phyloP scores from a whole-genome alignment of 2,329 filamentous ascomycete species.

The Coniochaeta prunicola region DNA sequence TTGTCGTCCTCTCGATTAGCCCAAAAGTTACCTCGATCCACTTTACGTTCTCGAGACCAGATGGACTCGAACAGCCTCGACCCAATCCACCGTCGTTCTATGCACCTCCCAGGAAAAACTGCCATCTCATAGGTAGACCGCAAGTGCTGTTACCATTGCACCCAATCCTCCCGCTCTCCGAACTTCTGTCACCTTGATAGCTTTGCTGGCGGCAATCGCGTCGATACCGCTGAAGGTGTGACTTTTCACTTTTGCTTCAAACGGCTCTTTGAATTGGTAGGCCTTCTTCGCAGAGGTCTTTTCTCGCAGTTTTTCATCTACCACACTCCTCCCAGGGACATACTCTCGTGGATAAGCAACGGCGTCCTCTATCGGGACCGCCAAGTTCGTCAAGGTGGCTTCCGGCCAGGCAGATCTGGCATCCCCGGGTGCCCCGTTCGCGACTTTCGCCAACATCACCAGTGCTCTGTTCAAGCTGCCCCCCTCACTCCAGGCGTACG shows the following conservation, averaged over 20 bases:
- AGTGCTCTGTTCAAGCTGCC: conserved; percentile 32
- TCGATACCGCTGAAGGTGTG: neutral
- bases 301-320: neutral
- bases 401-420: conserved; percentile 49
- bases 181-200: neutral
- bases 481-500: conserved; percentile 40
- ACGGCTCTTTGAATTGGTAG: neutral
- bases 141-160: neutral
- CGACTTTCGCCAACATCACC: conserved; percentile 47
- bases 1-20: neutral
- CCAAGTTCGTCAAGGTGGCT: conserved; percentile 52
- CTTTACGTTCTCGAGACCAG: neutral
- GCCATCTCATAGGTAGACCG: neutral
- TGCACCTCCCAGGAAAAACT: neutral
- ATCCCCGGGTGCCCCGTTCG: conserved; percentile 51
- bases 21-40: neutral
- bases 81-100: neutral
- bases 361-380: conserved; percentile 32
- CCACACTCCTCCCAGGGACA: neutral
- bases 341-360: neutral
- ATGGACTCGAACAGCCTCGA: neutral
- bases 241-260: neutral
- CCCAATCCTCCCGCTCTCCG: neutral
- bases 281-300: neutral
- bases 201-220: neutral